phyloP scores from a whole-genome alignment of 176 grass and related monocot species.

The Melocanna baccifera region DNA sequence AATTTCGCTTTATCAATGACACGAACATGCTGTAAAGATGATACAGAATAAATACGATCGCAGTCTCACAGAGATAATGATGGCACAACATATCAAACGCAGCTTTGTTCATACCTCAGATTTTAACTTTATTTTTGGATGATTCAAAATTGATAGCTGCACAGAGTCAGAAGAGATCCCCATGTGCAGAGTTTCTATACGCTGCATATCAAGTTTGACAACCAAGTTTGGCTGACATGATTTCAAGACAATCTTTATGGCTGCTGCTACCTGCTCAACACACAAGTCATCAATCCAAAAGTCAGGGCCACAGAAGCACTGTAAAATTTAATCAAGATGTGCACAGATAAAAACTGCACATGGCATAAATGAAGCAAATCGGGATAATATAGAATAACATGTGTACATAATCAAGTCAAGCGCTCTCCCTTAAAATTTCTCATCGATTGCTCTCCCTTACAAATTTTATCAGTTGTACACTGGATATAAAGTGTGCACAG shows the following conservation, averaged over 20 bases:
- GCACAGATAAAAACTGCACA: not conserved
- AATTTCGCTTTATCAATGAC: slow-evolving; percentile 53
- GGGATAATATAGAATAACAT: not conserved
- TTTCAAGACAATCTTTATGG: slow-evolving; percentile 64
- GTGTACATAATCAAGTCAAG: not conserved
- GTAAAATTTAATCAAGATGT: not conserved
- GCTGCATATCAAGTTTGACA: slow-evolving; percentile 73
- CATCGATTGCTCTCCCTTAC: not conserved
- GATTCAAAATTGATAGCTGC: slow-evolving; percentile 72
- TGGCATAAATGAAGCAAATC: not conserved
- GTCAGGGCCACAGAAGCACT: not conserved
- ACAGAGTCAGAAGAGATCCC: slow-evolving; percentile 67
- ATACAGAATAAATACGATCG: slow-evolving; percentile 2
- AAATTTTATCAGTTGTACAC: slow-evolving; percentile 4
- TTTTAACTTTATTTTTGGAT: slow-evolving; percentile 92
- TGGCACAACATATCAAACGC: not conserved
- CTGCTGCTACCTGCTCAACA: slow-evolving; percentile 49
- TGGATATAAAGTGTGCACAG: not conserved
- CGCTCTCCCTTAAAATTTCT: not conserved
- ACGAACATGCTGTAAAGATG: slow-evolving; percentile 61
- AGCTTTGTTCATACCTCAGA: slow-evolving; percentile 55
- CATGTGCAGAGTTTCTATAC: slow-evolving; percentile 60
- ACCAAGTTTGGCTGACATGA: slow-evolving; percentile 65
- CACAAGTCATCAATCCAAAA: slow-evolving; percentile 6
- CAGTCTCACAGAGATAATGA: not conserved